A percentile compares a stretch with the other conserved stretches of the same genome.
Evolutionary conservation across 192 early-diverging fungal species (phyloP).

Genomic region (Coemansia sp.): DNA sequence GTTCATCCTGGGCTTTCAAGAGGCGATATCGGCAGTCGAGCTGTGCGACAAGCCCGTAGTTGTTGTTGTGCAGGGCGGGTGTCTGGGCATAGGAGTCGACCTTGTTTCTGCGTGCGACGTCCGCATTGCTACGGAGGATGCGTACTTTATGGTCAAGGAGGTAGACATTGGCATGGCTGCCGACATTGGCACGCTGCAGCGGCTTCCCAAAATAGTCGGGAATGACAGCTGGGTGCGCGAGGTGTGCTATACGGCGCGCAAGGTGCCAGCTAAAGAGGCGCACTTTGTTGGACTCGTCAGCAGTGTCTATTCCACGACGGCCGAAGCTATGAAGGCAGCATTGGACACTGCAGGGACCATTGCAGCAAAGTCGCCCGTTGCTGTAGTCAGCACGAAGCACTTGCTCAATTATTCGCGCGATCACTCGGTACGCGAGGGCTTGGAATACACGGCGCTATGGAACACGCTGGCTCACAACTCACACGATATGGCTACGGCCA

Average conservation of each 20-base stretch:
- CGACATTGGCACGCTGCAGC: conserved; percentile 91
- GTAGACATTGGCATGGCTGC: conserved; percentile 93
- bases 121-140: conserved; percentile 72
- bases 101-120: conserved; percentile 92
- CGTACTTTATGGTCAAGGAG: conserved; percentile 86
- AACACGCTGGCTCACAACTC: conserved; percentile 81
- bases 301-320: conserved; percentile 44
- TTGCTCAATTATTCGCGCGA: conserved; percentile 89
- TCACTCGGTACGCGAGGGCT: conserved; percentile 84
- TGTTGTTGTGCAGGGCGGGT: conserved; percentile 78
- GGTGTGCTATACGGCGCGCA: conserved; percentile 79
- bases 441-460: conserved; percentile 87
- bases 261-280: conserved; percentile 66
- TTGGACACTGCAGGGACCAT: conserved; percentile 70
- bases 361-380: conserved; percentile 88
- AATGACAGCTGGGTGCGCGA: conserved; percentile 91
- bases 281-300: conserved; percentile 60
- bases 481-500: conserved; percentile 44
- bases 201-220: conserved; percentile 91
- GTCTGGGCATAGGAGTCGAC: conserved; percentile 87
- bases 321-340: conserved; percentile 48
- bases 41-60: conserved; percentile 85
- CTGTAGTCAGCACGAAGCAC: conserved; percentile 82
- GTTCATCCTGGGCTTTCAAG: conserved; percentile 58
- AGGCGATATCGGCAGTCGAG: conserved; percentile 76